Evolutionary conservation across 2,329 filamentous ascomycete species (phyloP).

Genomic region (Lasiodiplodia citricola): DNA sequence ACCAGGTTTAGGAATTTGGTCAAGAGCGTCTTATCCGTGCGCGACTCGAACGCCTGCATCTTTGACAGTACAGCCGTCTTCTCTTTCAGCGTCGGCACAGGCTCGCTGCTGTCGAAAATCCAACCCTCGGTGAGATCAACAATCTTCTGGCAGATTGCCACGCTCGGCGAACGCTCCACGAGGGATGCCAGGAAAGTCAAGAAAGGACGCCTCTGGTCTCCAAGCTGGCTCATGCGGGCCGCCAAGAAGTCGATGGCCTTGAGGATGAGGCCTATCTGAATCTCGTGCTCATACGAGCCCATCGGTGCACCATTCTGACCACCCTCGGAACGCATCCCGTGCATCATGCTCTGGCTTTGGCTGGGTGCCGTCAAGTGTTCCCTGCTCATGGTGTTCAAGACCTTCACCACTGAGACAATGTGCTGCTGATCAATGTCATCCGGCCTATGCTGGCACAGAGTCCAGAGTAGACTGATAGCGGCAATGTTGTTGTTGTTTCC

Average conservation of each 20-base stretch:
- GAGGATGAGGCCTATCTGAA: conserved; percentile 89
- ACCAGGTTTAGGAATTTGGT: conserved; percentile 95
- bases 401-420: conserved; percentile 87
- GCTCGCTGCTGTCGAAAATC: conserved; percentile 95
- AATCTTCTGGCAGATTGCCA: conserved; percentile 87
- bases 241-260: conserved; percentile 95
- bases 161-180: conserved; percentile 92
- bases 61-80: conserved; percentile 99
- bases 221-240: conserved; percentile 87
- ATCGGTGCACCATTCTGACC: conserved; percentile 62
- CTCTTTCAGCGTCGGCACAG: conserved; percentile 96
- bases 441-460: conserved; percentile 81
- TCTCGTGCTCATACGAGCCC: conserved; percentile 78
- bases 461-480: conserved; percentile 93
- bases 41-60: conserved; percentile 94
- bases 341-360: conserved; percentile 46
- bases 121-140: conserved; percentile 91
- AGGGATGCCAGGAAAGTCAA: conserved; percentile 92
- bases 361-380: conserved; percentile 78
- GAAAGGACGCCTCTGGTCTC: conserved; percentile 89
- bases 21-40: conserved; percentile 81
- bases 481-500: conserved; percentile 81
- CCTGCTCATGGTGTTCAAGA: conserved; percentile 82
- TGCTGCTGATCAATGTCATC: conserved; percentile 83
- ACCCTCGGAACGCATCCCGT: conserved; percentile 57